A percentile compares a stretch with the other conserved stretches of the same genome.
These are phyloP conservation scores for Stemphylium lycopersici DNA, from an alignment of 2,329 filamentous ascomycete genomes.

Conservation along the genomic window DNA sequence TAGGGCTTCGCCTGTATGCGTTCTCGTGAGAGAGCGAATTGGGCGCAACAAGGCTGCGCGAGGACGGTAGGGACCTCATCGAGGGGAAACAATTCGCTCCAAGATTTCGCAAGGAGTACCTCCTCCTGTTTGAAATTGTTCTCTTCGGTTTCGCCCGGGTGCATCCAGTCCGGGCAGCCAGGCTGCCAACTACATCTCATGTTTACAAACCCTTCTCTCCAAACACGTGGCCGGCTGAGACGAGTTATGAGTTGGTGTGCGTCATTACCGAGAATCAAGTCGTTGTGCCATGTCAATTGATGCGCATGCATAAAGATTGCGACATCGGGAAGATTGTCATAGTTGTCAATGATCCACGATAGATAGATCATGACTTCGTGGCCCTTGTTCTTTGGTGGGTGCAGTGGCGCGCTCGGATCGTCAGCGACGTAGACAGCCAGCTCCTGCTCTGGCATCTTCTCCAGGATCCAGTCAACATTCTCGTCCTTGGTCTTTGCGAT, in stretches of 20 bases:
- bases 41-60: slow-evolving; percentile 67
- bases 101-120: slow-evolving; percentile 51
- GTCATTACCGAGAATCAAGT: slow-evolving; percentile 56
- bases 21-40: slow-evolving; percentile 66
- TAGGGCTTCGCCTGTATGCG: slow-evolving; percentile 61
- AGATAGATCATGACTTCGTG: slow-evolving; percentile 69
- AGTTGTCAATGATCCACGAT: slow-evolving; percentile 66
- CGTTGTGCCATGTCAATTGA: slow-evolving; percentile 64
- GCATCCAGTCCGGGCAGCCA: slow-evolving; percentile 63
- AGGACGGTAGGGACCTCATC: slow-evolving; percentile 58
- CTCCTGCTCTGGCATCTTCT: slow-evolving; percentile 57
- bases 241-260: slow-evolving; percentile 53
- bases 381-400: slow-evolving; percentile 64
- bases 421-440: slow-evolving; percentile 61
- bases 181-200: slow-evolving; percentile 62
- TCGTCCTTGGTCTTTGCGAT: slow-evolving; percentile 60
- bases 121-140: slow-evolving; percentile 53
- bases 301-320: slow-evolving; percentile 68
- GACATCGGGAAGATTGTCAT: slow-evolving; percentile 64
- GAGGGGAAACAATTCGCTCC: slow-evolving; percentile 56
- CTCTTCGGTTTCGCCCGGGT: slow-evolving; percentile 51
- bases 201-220: slow-evolving; percentile 61
- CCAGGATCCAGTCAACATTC: slow-evolving; percentile 61
- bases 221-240: slow-evolving; percentile 55
- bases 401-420: slow-evolving; percentile 54